Base-by-base conservation (phyloP, 2,329 filamentous ascomycete genomes). In the Venturia nashicola region DNA sequence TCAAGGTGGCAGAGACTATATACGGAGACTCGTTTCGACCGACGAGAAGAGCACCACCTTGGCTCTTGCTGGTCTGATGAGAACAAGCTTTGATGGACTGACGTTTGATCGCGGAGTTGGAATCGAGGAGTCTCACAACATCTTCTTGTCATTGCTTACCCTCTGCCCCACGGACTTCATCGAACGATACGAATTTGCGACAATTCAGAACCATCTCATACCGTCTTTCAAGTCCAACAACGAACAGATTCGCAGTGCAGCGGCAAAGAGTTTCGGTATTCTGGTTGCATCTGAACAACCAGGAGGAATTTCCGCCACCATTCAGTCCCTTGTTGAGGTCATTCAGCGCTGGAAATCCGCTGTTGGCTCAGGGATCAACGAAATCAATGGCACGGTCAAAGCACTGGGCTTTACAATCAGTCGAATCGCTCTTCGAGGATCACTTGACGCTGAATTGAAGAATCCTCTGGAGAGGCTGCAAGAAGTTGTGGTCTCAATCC, bases 231-330 rank as follows among this genome's bases (percentile, higher is more conserved):
- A 61, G 66, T 91, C 89, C 6, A 94, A 92, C 71, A 87, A 89
- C 67, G 82, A 85, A 66, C 82, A 85, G 63, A 80, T 88, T 6
- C 83, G 92, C 43, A 78, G 80, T 44, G 78, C 87, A 36, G 86
- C 86, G 1, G 86, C 90, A 18, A 86, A 85, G 65, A 83, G 85
- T 0, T 84, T 91, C 68, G 92, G 91, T 0, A 87, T 96, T 14
- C 75, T 97, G 5, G 85, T 83, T 0, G 87, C 90, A 11, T 43
- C n/a, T 3, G 32, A 57, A 20, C 39, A 61, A 23, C 16, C 5
- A 5, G n/a, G 18, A 36, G 40, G 59, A 2, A 5, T 48, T 23
- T 16, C 14, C 12, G 16, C 39, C 12, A 59, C 39, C 39, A 32
- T 63, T 36, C 36, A 43, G 18, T 32, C 40, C 5, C 61, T 63